phyloP scores from a whole-genome alignment of 352 stramenopile genomes.

The Globisporangium perplexum region DNA sequence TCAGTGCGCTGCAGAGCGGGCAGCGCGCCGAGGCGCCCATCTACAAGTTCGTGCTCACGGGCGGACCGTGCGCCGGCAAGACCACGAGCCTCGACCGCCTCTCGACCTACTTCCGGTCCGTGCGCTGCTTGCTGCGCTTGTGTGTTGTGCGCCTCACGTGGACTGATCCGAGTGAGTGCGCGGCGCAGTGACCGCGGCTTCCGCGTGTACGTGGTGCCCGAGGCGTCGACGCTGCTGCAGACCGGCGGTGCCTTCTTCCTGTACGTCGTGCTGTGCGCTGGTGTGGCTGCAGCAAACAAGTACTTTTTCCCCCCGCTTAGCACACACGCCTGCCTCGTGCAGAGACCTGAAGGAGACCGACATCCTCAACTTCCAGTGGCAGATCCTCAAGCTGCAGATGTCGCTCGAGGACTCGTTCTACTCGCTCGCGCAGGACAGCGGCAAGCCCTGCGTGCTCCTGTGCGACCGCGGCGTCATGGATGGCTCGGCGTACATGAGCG shows the following conservation, averaged over 20 bases:
- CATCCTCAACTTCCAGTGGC: constrained; percentile 87
- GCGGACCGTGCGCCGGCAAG: constrained; percentile 93
- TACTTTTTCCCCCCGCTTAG: too few species aligned
- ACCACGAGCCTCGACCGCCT: constrained; percentile 92
- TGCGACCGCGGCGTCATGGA: constrained; percentile 97
- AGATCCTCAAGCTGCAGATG: constrained; percentile 83
- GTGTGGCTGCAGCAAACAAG: not conserved
- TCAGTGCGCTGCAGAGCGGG: constrained; percentile 62
- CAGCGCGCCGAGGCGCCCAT: constrained; percentile 72
- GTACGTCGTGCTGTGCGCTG: constrained; percentile 24
- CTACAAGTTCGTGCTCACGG: constrained; percentile 93
- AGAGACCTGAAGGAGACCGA: constrained; percentile 76
- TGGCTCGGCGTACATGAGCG: constrained; percentile 91
- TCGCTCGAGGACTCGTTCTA: constrained; percentile 81
- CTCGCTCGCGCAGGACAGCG: constrained; percentile 73
- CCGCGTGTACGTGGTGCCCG: constrained; percentile 93
- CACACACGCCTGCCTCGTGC: too few species aligned
- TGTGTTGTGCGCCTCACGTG: too few species aligned
- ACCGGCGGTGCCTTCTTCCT: constrained; percentile 90
- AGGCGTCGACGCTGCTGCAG: constrained; percentile 94
- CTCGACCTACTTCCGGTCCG: constrained; percentile 80
- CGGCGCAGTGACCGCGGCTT: constrained; percentile 84
- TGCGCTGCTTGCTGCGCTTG: not conserved
- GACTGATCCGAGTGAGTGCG: too few species aligned
- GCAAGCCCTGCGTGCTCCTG: constrained; percentile 88